phyloP scores from a whole-genome alignment of 495 filamentous ascomycete species.

The Penicillium soppii region DNA sequence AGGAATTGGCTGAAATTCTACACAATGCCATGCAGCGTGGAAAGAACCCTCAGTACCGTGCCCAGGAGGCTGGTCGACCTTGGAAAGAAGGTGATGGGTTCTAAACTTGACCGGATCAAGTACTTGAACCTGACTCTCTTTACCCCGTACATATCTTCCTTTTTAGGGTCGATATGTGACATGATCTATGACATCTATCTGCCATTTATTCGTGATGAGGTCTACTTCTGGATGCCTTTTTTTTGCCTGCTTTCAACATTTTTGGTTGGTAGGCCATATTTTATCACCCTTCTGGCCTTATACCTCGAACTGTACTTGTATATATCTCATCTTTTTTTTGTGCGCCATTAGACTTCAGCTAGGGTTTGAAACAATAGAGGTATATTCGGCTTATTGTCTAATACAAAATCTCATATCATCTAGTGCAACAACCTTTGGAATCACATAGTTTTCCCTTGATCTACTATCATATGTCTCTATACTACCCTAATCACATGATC shows the following conservation, averaged over 20 bases:
- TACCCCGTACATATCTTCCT: neutral
- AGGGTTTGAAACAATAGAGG: no score
- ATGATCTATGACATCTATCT: slow-evolving; percentile 1
- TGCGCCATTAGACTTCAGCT: no score
- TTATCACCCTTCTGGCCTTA: neutral
- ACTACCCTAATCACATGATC: neutral
- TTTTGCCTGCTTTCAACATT: neutral
- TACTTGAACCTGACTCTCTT: neutral
- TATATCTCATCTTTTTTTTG: neutral
- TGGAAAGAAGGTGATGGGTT: slow-evolving; percentile 57
- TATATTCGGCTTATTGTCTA: no score
- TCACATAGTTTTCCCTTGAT: no score
- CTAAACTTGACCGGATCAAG: slow-evolving; percentile 15
- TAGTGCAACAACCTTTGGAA: no score
- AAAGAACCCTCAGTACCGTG: slow-evolving; percentile 49
- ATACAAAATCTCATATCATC: no score
- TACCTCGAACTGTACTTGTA: neutral
- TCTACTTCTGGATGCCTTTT: neutral
- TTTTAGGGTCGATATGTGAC: neutral
- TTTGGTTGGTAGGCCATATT: neutral
- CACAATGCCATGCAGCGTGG: slow-evolving; percentile 50
- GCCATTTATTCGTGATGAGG: neutral
- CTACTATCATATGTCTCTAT: neutral
- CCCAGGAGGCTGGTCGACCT: slow-evolving; percentile 49
- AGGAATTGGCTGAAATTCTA: slow-evolving; percentile 33